Evolutionary conservation across 2,329 filamentous ascomycete genomes (phyloP), one percentile per base, ranked within the genome.

Genomic region (Arthrinium puccinioides): DNA sequence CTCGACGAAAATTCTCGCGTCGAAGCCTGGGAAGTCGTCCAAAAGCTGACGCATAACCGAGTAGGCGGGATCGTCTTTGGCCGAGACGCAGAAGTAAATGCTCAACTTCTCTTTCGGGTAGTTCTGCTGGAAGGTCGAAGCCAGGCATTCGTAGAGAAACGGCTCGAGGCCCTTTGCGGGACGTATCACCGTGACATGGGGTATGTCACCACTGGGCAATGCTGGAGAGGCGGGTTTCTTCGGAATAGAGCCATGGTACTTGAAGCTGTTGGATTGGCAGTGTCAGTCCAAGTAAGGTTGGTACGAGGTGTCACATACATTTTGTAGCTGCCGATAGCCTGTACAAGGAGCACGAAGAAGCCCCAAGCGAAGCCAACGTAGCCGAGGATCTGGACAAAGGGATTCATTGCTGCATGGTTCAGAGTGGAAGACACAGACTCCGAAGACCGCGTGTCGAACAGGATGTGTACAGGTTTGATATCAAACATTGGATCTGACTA

Each of bases 101-200:
- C 84, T 86, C 39, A 95, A 61, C 53, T 82, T 88, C 51, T 84
- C 70, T 24, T 57, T 61, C 1, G 90, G 87, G 55, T 97, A 97
- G 38, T 78, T 72, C 59, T 95, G 89, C 32, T 69, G 77, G 57
- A 96, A 89, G 2, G 84, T 87, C 5, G 89, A 84, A 21, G 85
- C 84, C 27, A 98, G 81, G 54, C 92, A 97, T 53, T 95, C 87
- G 69, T 94, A 95, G 18, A 97, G 78, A 46, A 80, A 77, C 4
- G 88, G 85, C 58, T 97, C 92, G 39, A 94, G 72, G 43, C 89
- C 92, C 63, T 96, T 97, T 46, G 95, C 82, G 0, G 92, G 94
- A 3, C 92, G 84, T 48, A 98, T 88, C 43, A 95, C 74, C 21
- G 92, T 97, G 51, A 98, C 74, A 63, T 87, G 81, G 13, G 89